A percentile compares a stretch with the other conserved stretches of the same genome.
Evolutionary conservation across 2,329 filamentous ascomycete genomes (phyloP).

Genomic region (Coleophoma eucalyptorum): DNA sequence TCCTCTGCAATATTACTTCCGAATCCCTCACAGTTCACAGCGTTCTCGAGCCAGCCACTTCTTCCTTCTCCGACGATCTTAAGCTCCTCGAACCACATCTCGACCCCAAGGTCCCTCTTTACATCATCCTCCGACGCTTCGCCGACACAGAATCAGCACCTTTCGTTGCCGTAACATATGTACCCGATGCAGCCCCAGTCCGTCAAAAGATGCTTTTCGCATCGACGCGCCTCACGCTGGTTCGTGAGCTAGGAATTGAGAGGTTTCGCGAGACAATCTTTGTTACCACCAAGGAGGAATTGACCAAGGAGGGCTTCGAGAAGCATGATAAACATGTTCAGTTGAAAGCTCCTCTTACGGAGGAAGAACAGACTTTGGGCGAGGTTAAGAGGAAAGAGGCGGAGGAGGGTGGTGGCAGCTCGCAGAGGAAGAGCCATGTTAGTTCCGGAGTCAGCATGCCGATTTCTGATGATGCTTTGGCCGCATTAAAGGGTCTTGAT

Average conservation of each 20-base stretch:
- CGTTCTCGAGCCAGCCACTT: slow-evolving; percentile 47
- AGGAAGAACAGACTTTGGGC: slow-evolving; percentile 69
- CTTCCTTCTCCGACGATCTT: slow-evolving; percentile 63
- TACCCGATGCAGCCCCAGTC: slow-evolving; percentile 74
- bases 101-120: slow-evolving; percentile 63
- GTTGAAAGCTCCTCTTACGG: slow-evolving; percentile 68
- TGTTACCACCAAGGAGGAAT: slow-evolving; percentile 64
- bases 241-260: slow-evolving; percentile 73
- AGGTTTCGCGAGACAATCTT: slow-evolving; percentile 76
- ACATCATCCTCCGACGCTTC: slow-evolving; percentile 70
- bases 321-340: slow-evolving; percentile 66
- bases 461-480: slow-evolving; percentile 58
- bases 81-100: slow-evolving; percentile 58
- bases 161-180: slow-evolving; percentile 71
- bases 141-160: slow-evolving; percentile 39
- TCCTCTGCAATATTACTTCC: slow-evolving; percentile 66
- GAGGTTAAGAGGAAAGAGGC: slow-evolving; percentile 74
- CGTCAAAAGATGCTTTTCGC: slow-evolving; percentile 87
- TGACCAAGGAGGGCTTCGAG: slow-evolving; percentile 66
- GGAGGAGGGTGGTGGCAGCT: slow-evolving; percentile 67
- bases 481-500: slow-evolving; percentile 57
- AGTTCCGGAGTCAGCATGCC: slow-evolving; percentile 39
- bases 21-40: slow-evolving; percentile 64
- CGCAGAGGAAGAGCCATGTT: slow-evolving; percentile 46
- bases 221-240: slow-evolving; percentile 69